Evolutionary conservation across 768 basidiomycete genomes (phyloP), one percentile per base, ranked within the genome.

Genomic region (Hypholoma sublateritium): DNA sequence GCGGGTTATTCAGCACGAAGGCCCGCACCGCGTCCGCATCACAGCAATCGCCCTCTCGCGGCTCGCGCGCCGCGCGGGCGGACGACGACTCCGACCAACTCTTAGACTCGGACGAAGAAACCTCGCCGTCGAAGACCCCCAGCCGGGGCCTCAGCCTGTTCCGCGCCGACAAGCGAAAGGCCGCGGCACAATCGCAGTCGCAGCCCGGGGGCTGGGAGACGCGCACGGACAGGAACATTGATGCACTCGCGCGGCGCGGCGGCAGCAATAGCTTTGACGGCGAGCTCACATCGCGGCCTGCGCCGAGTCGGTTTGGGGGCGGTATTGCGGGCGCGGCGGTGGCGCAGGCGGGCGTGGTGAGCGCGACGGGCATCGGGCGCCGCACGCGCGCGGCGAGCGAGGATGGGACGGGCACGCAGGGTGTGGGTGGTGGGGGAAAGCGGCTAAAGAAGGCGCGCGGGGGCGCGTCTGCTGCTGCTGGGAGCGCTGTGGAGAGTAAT

Each of bases 151-250:
- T 32, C 5, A 6, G 28, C 28, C 28, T 32, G 28, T 32, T 32
- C 28, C 28, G 28, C 28, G 19, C 53, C 19, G 53, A 53, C 17
- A 53, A 53, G 42, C 17, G 41, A 6, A 52, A 25, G 28, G 1
- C 41, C 8, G 5, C 5, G 6, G 28, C 3, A 5, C 28, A 32
- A 9, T 32, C 28, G 28, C 16, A 16, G 4, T 34, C 17, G 3
- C 24, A 42, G 11, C 12, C 42, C 11, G 53, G 42, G 5, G 43
- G 60, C 17, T 67, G 67, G 68, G 55, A 60, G 25, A 68, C 66
- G 6, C 39, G 70, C 43, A 68, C 65, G 21, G 67, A 70, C 32
- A 65, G 60, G 61, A 70, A 71, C 32, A 48, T 67, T 5, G 50
- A 53, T 22, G 35, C 55, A n/a, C 35, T 69, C 16, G 36, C 57